Base-by-base conservation (phyloP, 306 rosid species). In the Pterocarpus macrocarpus region DNA sequence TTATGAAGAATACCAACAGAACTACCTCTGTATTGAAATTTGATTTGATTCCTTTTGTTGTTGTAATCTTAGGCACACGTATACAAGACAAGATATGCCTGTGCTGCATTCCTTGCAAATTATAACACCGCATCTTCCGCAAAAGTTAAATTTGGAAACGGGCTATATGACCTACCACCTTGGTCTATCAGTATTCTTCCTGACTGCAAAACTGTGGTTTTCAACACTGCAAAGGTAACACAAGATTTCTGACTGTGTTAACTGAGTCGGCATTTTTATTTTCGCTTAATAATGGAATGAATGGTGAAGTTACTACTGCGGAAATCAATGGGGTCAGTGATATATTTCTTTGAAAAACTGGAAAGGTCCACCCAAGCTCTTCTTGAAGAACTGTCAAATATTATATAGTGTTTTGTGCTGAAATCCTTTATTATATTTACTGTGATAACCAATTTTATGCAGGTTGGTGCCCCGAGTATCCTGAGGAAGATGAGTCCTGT, bases 141-240 rank as follows among this genome's bases (percentile, higher is more conserved):
- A 30, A 92, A 15, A 43, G 89, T 91, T 69, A 75, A 56, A n/a
- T 94, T 92, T 85, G 91, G 92, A 39, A 82, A 77, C 79, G 83
- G 81, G 69, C 83, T 67, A 32, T 94, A 92, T 61, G 83, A 78
- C 38, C 83, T 94, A 50, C 98, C 98, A 7, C 90, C 97, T 34
- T 94, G 98, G 98, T 94, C 98, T 69, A 79, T 94, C 65, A 92
- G 94, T 79, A 85, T 94, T 84, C 95, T 94, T 68, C 98, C 95
- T 64, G 97, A 89, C 81, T 94, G 98, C 89, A 83, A 84, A 76
- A 92, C 84, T 53, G 97, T 3, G 6, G 90, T 88, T 79, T 92
- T 76, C 80, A 94, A 94, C 88, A 94, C 97, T 72, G 97, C 97
- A 70, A 83, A 69, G 89, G 98, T 94, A 87, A 83, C 86, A 55